Evolutionary conservation across 164 flowering plant genomes (phyloP), one percentile per base, ranked within the genome.

Genomic region (Echeveria elegans): DNA sequence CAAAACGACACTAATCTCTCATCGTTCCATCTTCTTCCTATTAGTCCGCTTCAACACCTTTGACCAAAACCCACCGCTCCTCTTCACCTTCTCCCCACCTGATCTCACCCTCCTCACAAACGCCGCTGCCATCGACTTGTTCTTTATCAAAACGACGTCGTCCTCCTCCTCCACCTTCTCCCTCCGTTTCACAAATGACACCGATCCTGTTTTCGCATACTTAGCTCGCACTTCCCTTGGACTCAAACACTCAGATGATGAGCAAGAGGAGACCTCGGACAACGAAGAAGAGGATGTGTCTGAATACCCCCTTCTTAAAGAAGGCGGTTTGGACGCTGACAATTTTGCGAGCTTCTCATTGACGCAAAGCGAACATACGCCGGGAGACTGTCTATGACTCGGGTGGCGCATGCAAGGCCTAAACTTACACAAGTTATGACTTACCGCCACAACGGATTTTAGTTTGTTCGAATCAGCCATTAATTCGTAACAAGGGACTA

Each of bases 41-140:
- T 36, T 30, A 19, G 40, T 34, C 43, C 65, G 7, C 38, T 36
- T 36, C 64, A 61, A 21, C 64, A 61, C 36, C 64, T 61, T 61
- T 6, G 64, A 61, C 64, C 64, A 61, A 36, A 61, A 61, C 19
- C 64, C 64, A 21, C 56, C 56, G 56, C 56, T 23, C 60, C 16
- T 26, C 60, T 26, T 53, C 24, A 8, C 43, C 24, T 63, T 63
- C 26, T 8, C 43, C 18, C 65, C 65, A 28, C 40, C 38, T 2
- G 40, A 6, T 40, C 45, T 62, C 65, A 31, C 23, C 37, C 65
- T 62, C 40, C n/a, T 62, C 23, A 62, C 23, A 63, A 63, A 63
- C 40, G 65, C 65, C 43, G 43, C 40, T 18, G 65, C 65, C 65
- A 63, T 34, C 5, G 65, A 63, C 43, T 32, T 32, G 7, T 38